phyloP scores from a whole-genome alignment of 73 alveolate species.

The Paramecium tetraurelia region DNA sequence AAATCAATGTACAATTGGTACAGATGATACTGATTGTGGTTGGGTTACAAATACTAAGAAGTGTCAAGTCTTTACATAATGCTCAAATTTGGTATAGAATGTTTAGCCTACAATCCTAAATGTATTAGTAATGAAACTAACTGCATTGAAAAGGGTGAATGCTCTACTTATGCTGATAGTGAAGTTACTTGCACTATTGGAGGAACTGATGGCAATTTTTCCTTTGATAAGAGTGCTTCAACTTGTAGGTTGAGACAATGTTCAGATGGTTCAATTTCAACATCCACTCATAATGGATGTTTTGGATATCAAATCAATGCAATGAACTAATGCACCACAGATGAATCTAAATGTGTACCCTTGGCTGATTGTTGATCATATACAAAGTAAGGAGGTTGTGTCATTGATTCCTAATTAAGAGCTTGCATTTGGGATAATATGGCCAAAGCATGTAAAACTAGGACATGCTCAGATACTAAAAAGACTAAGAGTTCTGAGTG shows the following conservation, averaged over 20 bases:
- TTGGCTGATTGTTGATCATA: background rate
- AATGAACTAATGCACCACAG: background rate
- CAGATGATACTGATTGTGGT: constrained; percentile 41
- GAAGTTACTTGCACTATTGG: background rate
- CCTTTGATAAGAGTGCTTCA: background rate
- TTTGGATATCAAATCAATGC: background rate
- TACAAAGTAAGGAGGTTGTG: constrained; percentile 3
- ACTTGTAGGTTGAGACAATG: background rate
- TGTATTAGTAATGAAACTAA: background rate
- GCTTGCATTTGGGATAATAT: constrained; percentile 7
- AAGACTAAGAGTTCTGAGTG: background rate
- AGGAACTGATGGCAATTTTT: constrained; percentile 19
- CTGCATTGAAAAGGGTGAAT: background rate
- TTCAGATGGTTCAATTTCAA: constrained; percentile 7
- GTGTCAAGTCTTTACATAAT: background rate
- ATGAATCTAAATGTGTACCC: background rate
- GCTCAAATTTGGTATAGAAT: background rate
- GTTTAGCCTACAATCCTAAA: background rate
- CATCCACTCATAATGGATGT: constrained; percentile 12
- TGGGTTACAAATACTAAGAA: constrained; percentile 16
- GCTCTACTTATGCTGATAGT: background rate
- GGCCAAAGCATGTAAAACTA: background rate
- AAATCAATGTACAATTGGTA: background rate
- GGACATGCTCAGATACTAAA: background rate
- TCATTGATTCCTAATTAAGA: background rate